Evolutionary conservation across 129 eudicot genomes (phyloP).

Genomic region (Pseudognaphalium luteoalbum): DNA sequence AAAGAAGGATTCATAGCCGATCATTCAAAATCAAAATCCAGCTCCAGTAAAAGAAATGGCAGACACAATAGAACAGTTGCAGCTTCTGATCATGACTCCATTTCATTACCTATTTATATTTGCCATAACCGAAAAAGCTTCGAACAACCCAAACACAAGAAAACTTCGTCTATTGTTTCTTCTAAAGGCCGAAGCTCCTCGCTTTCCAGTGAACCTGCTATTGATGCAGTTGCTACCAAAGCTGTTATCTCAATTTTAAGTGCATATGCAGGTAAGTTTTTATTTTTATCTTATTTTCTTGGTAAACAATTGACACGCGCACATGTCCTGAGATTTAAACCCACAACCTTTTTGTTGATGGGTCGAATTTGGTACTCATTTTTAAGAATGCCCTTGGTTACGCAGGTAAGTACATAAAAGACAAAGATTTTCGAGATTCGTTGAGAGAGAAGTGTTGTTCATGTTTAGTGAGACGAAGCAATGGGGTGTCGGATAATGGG

Average conservation of each 20-base stretch:
- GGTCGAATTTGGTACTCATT: not conserved
- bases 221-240: slow-evolving; percentile 55
- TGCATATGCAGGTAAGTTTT: slow-evolving; percentile 52
- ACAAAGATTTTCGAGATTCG: slow-evolving; percentile 39
- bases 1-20: slow-evolving; percentile 51
- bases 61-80: slow-evolving; percentile 36
- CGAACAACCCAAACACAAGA: slow-evolving; percentile 34
- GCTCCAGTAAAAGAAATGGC: slow-evolving; percentile 28
- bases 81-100: slow-evolving; percentile 42
- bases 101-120: slow-evolving; percentile 61
- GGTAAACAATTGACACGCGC: no score
- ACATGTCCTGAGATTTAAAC: not conserved
- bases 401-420: slow-evolving; percentile 52
- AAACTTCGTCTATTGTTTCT: slow-evolving; percentile 38
- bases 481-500: slow-evolving; percentile 39
- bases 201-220: slow-evolving; percentile 54
- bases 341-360: not conserved
- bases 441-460: slow-evolving; percentile 49
- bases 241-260: slow-evolving; percentile 49
- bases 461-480: slow-evolving; percentile 35
- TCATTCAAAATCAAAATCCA: not conserved
- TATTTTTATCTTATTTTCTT: no score
- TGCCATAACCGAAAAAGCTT: slow-evolving; percentile 64
- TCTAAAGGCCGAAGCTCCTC: slow-evolving; percentile 32
- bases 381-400: slow-evolving; percentile 28